Percentiles rank a stretch among this genome's conserved stretches.
Conservation (phyloP, 768 basidiomycete genomes). For the Coprinellus aureogranulatus region DNA sequence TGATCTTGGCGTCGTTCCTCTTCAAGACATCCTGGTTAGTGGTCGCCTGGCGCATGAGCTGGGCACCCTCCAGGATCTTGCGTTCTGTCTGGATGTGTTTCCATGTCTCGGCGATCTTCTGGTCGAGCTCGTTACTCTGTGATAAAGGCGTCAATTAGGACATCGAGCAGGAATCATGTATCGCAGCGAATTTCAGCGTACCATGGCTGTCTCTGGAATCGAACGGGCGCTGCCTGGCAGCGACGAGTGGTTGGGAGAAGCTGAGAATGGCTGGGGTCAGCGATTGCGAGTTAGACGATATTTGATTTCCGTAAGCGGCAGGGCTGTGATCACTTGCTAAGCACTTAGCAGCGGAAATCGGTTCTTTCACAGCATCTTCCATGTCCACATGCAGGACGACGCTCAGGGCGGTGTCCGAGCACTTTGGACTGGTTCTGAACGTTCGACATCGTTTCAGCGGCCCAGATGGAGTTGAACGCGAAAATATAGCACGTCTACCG, state of each 20-base stretch:
- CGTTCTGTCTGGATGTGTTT: conserved; percentile 89
- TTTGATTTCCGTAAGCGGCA: conserved; percentile 14
- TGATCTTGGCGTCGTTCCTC: conserved; percentile 79
- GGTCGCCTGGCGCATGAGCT: conserved; percentile 77
- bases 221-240: conserved; percentile 21
- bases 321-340: conserved; percentile 10
- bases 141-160: conserved; percentile 21
- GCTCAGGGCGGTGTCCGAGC: conserved; percentile 11
- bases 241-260: conserved; percentile 26
- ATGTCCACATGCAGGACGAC: conserved; percentile 14
- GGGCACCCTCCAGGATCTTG: conserved; percentile 85
- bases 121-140: conserved; percentile 71
- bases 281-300: too few relatives aligned
- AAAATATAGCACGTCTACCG: conserved; percentile 19
- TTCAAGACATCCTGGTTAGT: conserved; percentile 83
- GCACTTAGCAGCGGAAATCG: conserved; percentile 9
- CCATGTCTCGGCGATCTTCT: conserved; percentile 90
- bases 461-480: neutral
- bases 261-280: conserved; percentile 23
- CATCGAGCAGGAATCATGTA: conserved; percentile 9
- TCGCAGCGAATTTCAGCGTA: conserved; percentile 9
- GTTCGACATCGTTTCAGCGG: conserved; percentile 7
- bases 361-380: conserved; percentile 1
- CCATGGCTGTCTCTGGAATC: conserved; percentile 21
- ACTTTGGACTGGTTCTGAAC: conserved; percentile 7